Evolutionary conservation across 305 asterid species (phyloP).

Genomic region (Rubia balearica): DNA sequence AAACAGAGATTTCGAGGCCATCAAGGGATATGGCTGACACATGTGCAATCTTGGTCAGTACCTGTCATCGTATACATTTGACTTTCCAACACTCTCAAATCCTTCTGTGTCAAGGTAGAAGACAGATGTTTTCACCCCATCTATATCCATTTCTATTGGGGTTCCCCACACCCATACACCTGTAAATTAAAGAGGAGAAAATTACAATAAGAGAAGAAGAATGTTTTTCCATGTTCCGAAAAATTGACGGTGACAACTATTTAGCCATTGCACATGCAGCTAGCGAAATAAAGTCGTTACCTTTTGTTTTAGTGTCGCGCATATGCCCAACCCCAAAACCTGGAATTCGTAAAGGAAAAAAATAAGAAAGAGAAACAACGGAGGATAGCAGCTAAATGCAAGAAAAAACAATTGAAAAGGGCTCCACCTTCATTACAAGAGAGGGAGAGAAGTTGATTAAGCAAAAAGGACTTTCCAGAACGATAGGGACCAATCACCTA

Average conservation of each 20-base stretch:
- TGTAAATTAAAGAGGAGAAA: conserved; percentile 21
- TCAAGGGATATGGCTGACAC: not conserved
- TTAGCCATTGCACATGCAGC: not conserved
- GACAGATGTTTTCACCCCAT: conserved; percentile 85
- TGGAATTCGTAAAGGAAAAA: conserved; percentile 25
- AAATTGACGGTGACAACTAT: conserved; percentile 2
- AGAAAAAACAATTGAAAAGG: conserved; percentile 10
- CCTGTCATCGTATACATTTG: conserved; percentile 98
- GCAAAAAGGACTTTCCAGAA: conserved; percentile 93
- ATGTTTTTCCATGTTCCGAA: conserved; percentile 3
- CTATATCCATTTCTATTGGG: conserved; percentile 63
- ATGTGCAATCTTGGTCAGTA: conserved; percentile 24
- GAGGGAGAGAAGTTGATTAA: conserved; percentile 92
- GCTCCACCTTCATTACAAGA: conserved; percentile 89
- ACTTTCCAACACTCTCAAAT: conserved; percentile 97
- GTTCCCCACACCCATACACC: conserved; percentile 99
- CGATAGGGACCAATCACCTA: conserved; percentile 99
- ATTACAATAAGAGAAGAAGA: conserved; percentile 5
- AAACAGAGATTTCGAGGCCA: not conserved
- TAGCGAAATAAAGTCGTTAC: conserved; percentile 27
- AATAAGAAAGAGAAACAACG: not conserved
- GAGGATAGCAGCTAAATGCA: conserved; percentile 11
- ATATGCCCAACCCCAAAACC: conserved; percentile 99
- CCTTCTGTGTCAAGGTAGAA: conserved; percentile 98
- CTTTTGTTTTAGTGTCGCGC: conserved; percentile 99